These are phyloP conservation scores for Phytophthora foliorum DNA, from an alignment of 352 stramenopile species.

Conservation along the genomic window DNA sequence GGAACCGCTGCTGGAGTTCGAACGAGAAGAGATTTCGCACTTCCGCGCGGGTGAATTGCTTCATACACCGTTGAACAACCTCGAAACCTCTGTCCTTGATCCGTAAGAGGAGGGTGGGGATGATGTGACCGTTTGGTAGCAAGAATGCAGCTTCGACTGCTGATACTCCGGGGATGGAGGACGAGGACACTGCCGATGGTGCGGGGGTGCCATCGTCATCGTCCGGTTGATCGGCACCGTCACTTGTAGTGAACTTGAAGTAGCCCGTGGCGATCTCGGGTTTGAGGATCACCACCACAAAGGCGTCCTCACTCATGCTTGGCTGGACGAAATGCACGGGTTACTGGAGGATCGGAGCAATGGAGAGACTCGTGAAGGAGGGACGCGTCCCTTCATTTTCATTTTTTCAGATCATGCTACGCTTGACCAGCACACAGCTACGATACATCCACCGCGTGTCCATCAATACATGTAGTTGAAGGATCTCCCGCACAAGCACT, in stretches of 20 bases:
- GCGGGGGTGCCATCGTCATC: not conserved
- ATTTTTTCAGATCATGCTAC: slow-evolving; percentile 21
- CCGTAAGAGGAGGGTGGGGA: slow-evolving; percentile 43
- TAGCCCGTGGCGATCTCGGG: slow-evolving; percentile 70
- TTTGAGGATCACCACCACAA: slow-evolving; percentile 62
- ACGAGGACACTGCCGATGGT: not conserved
- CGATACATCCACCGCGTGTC: too few relatives aligned
- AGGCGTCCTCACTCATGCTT: slow-evolving; percentile 36
- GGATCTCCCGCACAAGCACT: slow-evolving; percentile 25
- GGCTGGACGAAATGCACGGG: not conserved
- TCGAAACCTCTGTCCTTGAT: slow-evolving; percentile 72
- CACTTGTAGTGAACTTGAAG: slow-evolving; percentile 47
- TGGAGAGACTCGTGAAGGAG: slow-evolving; percentile 21
- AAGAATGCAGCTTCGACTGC: slow-evolving; percentile 52
- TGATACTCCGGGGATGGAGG: slow-evolving; percentile 46
- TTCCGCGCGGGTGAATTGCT: slow-evolving; percentile 53
- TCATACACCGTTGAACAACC: slow-evolving; percentile 43
- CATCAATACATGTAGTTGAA: slow-evolving; percentile 31
- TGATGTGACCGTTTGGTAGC: slow-evolving; percentile 51
- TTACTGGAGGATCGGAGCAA: slow-evolving; percentile 9
- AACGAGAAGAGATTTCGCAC: slow-evolving; percentile 50
- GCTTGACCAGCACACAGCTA: slow-evolving; percentile 5
- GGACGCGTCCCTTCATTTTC: slow-evolving; percentile 33
- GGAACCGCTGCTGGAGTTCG: slow-evolving; percentile 42
- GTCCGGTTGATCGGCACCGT: not conserved